Percentiles rank a stretch among this genome's conserved stretches.
phyloP scores from a whole-genome alignment of 2,329 filamentous ascomycete species.

The Hymenoscyphus occultus region DNA sequence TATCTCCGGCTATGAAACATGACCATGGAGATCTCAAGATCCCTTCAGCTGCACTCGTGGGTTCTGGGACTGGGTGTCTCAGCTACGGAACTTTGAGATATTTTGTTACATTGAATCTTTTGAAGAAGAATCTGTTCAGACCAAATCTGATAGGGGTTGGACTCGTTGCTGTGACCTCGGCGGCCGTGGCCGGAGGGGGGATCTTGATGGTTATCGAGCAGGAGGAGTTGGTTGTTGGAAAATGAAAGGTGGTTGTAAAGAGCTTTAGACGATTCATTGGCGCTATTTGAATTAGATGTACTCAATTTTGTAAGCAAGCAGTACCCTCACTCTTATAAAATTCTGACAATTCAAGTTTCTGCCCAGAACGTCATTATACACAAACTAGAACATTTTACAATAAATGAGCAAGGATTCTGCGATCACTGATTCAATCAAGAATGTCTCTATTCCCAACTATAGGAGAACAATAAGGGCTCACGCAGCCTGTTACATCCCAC shows the following conservation, averaged over 20 bases:
- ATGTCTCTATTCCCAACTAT: too few relatives aligned
- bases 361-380: background rate
- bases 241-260: background rate
- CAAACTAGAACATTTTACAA: too few relatives aligned
- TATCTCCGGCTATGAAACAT: slow-evolving; percentile 27
- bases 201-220: slow-evolving; percentile 24
- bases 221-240: slow-evolving; percentile 16
- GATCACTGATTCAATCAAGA: too few relatives aligned
- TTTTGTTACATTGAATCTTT: slow-evolving; percentile 42
- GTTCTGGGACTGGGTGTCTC: slow-evolving; percentile 45
- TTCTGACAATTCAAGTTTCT: background rate
- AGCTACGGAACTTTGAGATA: slow-evolving; percentile 48
- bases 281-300: background rate
- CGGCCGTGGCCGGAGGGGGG: slow-evolving; percentile 22
- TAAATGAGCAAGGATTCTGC: too few relatives aligned
- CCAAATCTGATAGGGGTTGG: slow-evolving; percentile 76
- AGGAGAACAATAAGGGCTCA: too few relatives aligned
- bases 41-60: slow-evolving; percentile 43
- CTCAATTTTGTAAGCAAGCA: background rate
- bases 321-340: background rate
- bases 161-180: slow-evolving; percentile 71
- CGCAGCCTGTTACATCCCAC: too few relatives aligned
- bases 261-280: background rate
- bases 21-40: slow-evolving; percentile 37
- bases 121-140: slow-evolving; percentile 44